These are phyloP conservation scores for Xylariaceae sp. DNA, from an alignment of 2,329 filamentous ascomycete species.

Conservation along the genomic window DNA sequence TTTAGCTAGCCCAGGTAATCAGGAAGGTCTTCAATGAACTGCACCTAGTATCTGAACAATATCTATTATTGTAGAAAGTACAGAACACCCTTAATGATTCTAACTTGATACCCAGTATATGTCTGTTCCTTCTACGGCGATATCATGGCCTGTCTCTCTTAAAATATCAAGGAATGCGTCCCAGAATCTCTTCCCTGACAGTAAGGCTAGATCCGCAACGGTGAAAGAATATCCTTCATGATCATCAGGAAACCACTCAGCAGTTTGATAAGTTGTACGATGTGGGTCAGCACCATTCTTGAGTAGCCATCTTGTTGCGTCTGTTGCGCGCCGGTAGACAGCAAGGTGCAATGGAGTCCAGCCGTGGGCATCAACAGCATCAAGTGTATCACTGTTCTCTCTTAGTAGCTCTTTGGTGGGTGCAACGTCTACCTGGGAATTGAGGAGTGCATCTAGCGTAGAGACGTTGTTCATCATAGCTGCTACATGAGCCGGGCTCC, in stretches of 20 bases:
- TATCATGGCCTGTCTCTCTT: slow-evolving; percentile 1
- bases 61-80: too few species aligned
- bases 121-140: not conserved
- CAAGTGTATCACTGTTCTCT: not conserved
- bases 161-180: not conserved
- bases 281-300: not conserved
- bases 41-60: too few species aligned
- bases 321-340: not conserved
- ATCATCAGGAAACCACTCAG: not conserved
- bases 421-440: too few species aligned
- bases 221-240: not conserved
- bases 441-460: not conserved
- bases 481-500: not conserved
- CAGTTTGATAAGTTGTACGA: not conserved
- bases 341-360: not conserved
- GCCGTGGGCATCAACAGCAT: not conserved
- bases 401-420: too few species aligned
- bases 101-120: slow-evolving; percentile 5
- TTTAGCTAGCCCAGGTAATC: too few species aligned
- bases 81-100: too few species aligned
- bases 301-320: not conserved
- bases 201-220: not conserved
- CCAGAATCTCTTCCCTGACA: not conserved
- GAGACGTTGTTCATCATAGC: not conserved
- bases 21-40: too few species aligned